Evolutionary conservation across 495 filamentous ascomycete species (phyloP), one percentile per base, ranked within the genome.

Genomic region (Lasiosphaeria hispida): DNA sequence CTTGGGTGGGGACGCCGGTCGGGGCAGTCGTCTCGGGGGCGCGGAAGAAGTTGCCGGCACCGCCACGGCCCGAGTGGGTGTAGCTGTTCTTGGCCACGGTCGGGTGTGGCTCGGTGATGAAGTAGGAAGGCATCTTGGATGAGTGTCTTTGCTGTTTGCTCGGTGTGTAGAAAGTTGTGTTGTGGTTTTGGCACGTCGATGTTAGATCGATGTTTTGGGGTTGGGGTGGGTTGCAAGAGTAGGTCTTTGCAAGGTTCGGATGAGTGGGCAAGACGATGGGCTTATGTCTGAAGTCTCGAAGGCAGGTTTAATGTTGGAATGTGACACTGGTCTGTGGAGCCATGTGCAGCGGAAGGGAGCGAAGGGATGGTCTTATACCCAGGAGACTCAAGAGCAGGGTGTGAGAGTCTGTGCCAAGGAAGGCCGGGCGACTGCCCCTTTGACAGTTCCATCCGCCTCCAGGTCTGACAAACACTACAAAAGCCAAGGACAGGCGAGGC

Each of bases 11-110:
- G 15, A 77, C 57, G 59, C 73, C 69, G 42, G 69, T 43, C 8
- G 77, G 66, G 4, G 79, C 64, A 48, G 84, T 80, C 44, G 85
- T 88, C 56, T 80, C 75, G 51, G 83, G 80, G 56, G 85, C 83
- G 68, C 86, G 86, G 71, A 90, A 84, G 73, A 82, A 87, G 78
- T 97, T 97, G 62, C 93, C 93, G 13, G 86, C 88, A 40, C 92
- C 93, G 62, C 93, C 93, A 35, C 92, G 90, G 67, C 92, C 92
- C 17, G 85, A 83, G 78, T 91, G 86, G 62, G 86, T 78, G 72
- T 85, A 87, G 63, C 75, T 75, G 71, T 80, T 77, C 64, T 80
- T 72, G 54, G 81, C 79, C 58, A 89, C 77, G 62, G 86, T 86
- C 34, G 90, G 90, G 78, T 91, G 86, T 50, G 90, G 89, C 73